phyloP scores from a whole-genome alignment of 805 yeast genomes.

The Ogataea pilisensis region DNA sequence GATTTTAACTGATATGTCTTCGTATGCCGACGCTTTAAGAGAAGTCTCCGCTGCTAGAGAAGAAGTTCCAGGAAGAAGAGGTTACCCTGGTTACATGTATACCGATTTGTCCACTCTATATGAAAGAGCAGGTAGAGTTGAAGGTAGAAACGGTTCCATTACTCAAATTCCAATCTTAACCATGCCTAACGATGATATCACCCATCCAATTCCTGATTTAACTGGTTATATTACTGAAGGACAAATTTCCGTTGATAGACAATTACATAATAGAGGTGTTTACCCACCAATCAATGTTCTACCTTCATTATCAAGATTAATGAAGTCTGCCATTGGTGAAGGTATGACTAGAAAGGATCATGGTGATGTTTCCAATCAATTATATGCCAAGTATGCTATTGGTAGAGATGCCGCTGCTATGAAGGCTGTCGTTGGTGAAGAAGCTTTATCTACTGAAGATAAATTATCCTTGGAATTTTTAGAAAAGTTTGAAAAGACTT shows the following conservation, averaged over 20 bases:
- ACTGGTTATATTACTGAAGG: conserved; percentile 99
- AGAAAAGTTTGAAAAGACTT: conserved; percentile 96
- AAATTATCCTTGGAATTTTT: conserved; percentile 94
- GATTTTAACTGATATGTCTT: conserved; percentile 97
- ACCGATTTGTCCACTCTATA: conserved; percentile 98
- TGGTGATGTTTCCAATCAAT: conserved; percentile 98
- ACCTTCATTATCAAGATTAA: conserved; percentile 95
- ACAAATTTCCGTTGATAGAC: conserved; percentile 96
- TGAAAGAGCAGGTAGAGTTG: conserved; percentile 99
- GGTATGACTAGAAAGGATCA: conserved; percentile 99
- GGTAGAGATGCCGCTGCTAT: conserved; percentile 99
- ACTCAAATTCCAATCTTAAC: conserved; percentile 98
- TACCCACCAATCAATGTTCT: conserved; percentile 98
- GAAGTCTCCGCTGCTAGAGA: conserved; percentile 99
- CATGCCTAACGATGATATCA: conserved; percentile 99
- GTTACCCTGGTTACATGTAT: conserved; percentile 99
- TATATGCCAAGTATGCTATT: conserved; percentile 98
- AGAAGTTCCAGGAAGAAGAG: conserved; percentile 99
- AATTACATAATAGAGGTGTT: conserved; percentile 91
- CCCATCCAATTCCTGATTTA: conserved; percentile 99
- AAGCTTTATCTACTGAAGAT: conserved; percentile 96
- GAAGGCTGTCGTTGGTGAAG: conserved; percentile 99
- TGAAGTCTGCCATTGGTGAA: conserved; percentile 99
- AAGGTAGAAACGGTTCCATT: conserved; percentile 98
- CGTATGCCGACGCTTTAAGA: conserved; percentile 99